Evolutionary conservation across 805 yeast genomes (phyloP), one percentile per base, ranked within the genome.

Genomic region (Candida succiphila): DNA sequence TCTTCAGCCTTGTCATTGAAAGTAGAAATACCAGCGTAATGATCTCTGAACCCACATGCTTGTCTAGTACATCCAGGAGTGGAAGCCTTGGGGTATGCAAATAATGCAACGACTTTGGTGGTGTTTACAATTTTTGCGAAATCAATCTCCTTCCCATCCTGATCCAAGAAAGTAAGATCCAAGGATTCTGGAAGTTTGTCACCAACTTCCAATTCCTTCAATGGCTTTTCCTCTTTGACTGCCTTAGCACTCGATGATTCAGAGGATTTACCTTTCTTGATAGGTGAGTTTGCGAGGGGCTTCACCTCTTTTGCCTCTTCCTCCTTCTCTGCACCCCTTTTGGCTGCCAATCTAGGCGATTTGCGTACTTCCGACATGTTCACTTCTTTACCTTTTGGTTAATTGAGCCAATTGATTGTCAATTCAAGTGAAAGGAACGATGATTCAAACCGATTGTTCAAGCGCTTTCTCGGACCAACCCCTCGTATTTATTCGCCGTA

Each of bases 1-100:
- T 4, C 13, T 13, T 16, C 6, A 7, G 9, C 18, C 14, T 27
- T 78, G 17, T 69, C 69, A 26, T 69, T 60, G 30, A 63, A 25
- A n/a, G 30, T 34, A 7, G 31, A 29, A 46, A 82, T 69, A 27
- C 67, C 61, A 2, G 67, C 63, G 52, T 60, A 78, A 45, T 73
- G 73, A 42, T 73, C 78, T 46, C 92, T 76, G 54, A 81, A 92
- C 0, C 96, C 96, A 52, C 82, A 72, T 3, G 88, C 96, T 60
- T 89, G 98, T 46, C 86, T 72, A 1, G 98, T 89, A 58, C 98
- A 92, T 3, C 98, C 98, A 1, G 96, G 95, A 1, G 97, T 89
- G 18, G 81, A 75, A 0, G 97, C 97, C 50, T 70, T 79, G 34
- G 97, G 97, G 52, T 88, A 89, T 15, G 95, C 82, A 56, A 78